phyloP scores from a whole-genome alignment of 2,329 filamentous ascomycete genomes.

The Cryphonectria nitschkei region DNA sequence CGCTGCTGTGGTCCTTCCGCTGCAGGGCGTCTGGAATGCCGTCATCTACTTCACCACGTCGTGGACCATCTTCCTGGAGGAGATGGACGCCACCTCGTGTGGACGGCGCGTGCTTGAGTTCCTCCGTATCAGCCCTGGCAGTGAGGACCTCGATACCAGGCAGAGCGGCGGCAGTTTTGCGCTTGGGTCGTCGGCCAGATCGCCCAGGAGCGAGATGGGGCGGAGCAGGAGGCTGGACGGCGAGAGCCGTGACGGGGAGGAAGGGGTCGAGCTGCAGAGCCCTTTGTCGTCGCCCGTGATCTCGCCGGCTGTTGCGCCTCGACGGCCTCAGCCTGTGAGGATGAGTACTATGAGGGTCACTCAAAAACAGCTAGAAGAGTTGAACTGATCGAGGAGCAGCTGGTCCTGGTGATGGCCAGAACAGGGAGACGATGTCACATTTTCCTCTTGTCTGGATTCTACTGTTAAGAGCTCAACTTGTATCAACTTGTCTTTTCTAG shows the following conservation, averaged over 20 bases:
- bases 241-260: conserved; percentile 13
- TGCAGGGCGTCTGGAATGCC: conserved; percentile 82
- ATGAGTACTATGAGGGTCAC: conserved; percentile 25
- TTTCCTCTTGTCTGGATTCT: not conserved
- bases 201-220: conserved; percentile 27
- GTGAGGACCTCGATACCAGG: not conserved
- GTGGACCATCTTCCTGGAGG: conserved; percentile 42
- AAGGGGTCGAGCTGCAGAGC: conserved; percentile 23
- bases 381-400: conserved; percentile 9
- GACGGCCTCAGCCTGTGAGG: conserved; percentile 13
- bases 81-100: conserved; percentile 22
- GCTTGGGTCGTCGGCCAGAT: conserved; percentile 14
- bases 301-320: not conserved
- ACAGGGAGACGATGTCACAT: not conserved
- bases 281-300: conserved; percentile 9
- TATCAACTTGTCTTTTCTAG: too few species aligned
- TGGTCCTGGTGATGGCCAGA: not conserved
- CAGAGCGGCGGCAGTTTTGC: conserved; percentile 25
- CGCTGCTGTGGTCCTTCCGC: conserved; percentile 71
- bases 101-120: conserved; percentile 11
- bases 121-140: conserved; percentile 11
- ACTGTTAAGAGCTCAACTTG: not conserved
- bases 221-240: conserved; percentile 23
- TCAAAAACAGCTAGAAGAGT: conserved; percentile 15
- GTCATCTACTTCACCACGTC: conserved; percentile 76